Evolutionary conservation across 2,329 filamentous ascomycete genomes (phyloP).

Genomic region (Aspergillus hiratsukae): DNA sequence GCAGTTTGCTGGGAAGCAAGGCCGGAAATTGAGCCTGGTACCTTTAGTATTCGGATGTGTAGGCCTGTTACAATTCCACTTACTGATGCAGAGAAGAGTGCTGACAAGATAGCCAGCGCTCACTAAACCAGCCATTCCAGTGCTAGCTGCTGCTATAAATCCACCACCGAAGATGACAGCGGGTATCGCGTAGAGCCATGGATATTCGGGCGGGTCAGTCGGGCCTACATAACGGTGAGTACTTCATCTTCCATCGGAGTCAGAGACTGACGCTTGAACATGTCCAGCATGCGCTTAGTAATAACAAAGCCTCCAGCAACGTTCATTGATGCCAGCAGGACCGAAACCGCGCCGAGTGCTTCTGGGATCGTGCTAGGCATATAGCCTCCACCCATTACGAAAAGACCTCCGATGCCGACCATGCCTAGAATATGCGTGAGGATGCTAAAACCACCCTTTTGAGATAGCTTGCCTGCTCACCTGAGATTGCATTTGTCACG

Average conservation of each 20-base stretch:
- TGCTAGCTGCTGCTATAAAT: conserved; percentile 72
- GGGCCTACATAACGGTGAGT: conserved; percentile 49
- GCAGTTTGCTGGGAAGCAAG: conserved; percentile 79
- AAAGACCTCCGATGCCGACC: conserved; percentile 84
- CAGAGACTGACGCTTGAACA: conserved; percentile 66
- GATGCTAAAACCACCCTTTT: conserved; percentile 7
- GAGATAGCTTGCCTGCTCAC: conserved; percentile 31
- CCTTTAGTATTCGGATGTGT: neutral
- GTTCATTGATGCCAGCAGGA: conserved; percentile 82
- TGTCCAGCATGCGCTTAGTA: conserved; percentile 89
- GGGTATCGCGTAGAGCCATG: conserved; percentile 79
- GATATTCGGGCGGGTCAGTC: conserved; percentile 82
- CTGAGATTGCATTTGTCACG: conserved; percentile 88
- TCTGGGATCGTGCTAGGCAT: conserved; percentile 75
- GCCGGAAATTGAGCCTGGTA: conserved; percentile 64
- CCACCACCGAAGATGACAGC: conserved; percentile 74
- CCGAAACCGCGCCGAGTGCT: conserved; percentile 70
- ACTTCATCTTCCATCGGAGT: neutral
- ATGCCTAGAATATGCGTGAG: conserved; percentile 49
- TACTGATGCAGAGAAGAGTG: conserved; percentile 74
- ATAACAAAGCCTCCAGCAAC: conserved; percentile 86
- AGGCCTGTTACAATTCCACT: conserved; percentile 1
- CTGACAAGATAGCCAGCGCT: conserved; percentile 85
- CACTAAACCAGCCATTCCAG: conserved; percentile 76
- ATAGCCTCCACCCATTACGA: conserved; percentile 80